phyloP scores from a whole-genome alignment of 78 protist species.

The Cavenderia fasciculata region DNA sequence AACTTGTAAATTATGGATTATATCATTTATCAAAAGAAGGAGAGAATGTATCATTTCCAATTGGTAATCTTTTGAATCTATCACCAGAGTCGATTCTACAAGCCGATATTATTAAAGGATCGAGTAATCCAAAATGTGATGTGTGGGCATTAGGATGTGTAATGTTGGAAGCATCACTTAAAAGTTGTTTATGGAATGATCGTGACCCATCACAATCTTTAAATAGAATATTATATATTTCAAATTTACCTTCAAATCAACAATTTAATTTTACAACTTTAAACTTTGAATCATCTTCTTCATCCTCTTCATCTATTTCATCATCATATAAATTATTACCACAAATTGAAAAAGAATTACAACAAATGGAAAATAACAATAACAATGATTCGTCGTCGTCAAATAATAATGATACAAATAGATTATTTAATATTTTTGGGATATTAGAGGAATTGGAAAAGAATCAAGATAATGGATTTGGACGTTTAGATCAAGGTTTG shows the following conservation, averaged over 20 bases:
- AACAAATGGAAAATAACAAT: no score
- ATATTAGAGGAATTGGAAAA: no score
- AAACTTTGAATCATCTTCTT: conserved; percentile 22
- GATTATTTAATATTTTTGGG: no score
- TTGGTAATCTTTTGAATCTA: conserved; percentile 61
- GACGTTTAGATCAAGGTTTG: neutral
- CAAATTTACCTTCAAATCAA: conserved; percentile 27
- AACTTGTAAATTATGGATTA: conserved; percentile 58
- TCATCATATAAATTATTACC: no score
- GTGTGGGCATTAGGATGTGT: conserved; percentile 75
- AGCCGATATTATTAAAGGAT: conserved; percentile 20
- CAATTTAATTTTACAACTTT: neutral
- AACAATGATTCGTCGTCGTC: no score
- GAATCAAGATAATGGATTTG: neutral
- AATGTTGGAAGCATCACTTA: conserved; percentile 13
- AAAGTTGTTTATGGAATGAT: conserved; percentile 55
- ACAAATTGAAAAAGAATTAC: no score
- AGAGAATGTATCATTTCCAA: conserved; percentile 74
- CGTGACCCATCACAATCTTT: conserved; percentile 1
- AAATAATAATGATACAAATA: no score
- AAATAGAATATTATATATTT: conserved; percentile 46
- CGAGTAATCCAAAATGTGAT: conserved; percentile 57
- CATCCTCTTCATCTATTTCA: no score
- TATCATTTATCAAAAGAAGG: conserved; percentile 61
- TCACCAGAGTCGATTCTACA: conserved; percentile 50